phyloP scores from a whole-genome alignment of 345 rosid species.

The Kandelia obovata region DNA sequence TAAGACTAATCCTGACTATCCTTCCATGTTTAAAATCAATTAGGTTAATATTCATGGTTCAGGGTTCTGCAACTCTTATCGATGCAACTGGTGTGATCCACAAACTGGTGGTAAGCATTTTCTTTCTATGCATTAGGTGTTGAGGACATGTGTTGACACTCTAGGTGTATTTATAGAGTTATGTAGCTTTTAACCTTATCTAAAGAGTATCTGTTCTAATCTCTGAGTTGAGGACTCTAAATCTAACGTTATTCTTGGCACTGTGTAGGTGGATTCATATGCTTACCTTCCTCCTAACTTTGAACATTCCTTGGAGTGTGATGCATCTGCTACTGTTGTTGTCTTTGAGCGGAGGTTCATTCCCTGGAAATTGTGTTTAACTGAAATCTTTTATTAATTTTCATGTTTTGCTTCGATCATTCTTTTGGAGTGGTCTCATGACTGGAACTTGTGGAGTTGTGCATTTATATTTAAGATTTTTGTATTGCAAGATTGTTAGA shows the following conservation, averaged over 20 bases:
- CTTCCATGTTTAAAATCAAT: constrained; percentile 12
- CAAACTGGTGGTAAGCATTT: constrained; percentile 47
- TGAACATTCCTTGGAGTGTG: constrained; percentile 52
- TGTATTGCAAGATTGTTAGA: no score
- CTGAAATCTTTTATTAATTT: constrained; percentile 6
- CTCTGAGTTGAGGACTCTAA: background rate
- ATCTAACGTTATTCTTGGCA: constrained; percentile 12
- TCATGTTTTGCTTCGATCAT: constrained; percentile 7
- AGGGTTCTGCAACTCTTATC: constrained; percentile 55
- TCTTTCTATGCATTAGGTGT: constrained; percentile 4
- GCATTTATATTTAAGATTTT: no score
- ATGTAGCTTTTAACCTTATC: constrained; percentile 2
- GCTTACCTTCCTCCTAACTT: constrained; percentile 81
- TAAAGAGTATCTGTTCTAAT: background rate
- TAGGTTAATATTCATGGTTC: constrained; percentile 75
- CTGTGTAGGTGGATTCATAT: constrained; percentile 71
- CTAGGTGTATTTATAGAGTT: background rate
- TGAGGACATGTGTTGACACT: background rate
- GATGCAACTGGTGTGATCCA: constrained; percentile 41
- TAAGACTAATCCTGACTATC: constrained; percentile 3
- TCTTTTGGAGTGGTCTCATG: background rate
- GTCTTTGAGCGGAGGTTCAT: constrained; percentile 69
- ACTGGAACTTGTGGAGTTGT: background rate
- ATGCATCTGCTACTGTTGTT: constrained; percentile 57
- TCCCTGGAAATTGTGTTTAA: constrained; percentile 1